These are phyloP conservation scores for Diophrys sp. DNA, from an alignment of 73 alveolate genomes.

Conservation along the genomic window DNA sequence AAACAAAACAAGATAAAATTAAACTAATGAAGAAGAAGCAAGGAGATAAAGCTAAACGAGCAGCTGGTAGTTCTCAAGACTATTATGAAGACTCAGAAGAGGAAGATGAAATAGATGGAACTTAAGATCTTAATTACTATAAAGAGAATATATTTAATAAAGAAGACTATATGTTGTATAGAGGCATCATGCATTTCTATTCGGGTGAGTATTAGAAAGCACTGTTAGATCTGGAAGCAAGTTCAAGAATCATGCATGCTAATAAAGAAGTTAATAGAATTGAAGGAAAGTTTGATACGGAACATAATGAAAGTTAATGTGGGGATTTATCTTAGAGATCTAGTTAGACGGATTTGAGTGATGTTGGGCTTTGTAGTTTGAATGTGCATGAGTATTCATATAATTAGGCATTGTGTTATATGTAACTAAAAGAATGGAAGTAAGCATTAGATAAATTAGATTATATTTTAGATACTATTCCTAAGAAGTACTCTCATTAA, in stretches of 20 bases:
- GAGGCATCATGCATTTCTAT: slow-evolving; percentile 58
- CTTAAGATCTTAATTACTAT: slow-evolving; percentile 46
- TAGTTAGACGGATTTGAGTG: too few relatives aligned
- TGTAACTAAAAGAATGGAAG: too few relatives aligned
- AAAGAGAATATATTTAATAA: too few relatives aligned
- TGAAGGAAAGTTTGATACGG: too few relatives aligned
- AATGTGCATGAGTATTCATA: slow-evolving; percentile 56
- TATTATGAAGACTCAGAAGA: too few relatives aligned
- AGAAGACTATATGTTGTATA: slow-evolving; percentile 54
- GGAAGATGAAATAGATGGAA: too few relatives aligned
- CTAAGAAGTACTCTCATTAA: slow-evolving; percentile 40
- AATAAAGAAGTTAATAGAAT: too few relatives aligned
- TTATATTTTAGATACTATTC: slow-evolving; percentile 47
- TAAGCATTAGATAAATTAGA: slow-evolving; percentile 46
- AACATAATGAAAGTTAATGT: too few relatives aligned
- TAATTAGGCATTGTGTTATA: too few relatives aligned
- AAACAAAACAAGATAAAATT: slow-evolving; percentile 51
- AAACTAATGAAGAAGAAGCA: slow-evolving; percentile 48
- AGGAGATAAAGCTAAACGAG: slow-evolving; percentile 16
- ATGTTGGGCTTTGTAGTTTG: slow-evolving; percentile 62
- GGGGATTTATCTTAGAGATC: too few relatives aligned
- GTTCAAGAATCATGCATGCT: too few relatives aligned
- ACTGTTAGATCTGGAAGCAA: slow-evolving; percentile 44
- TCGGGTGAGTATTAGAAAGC: slow-evolving; percentile 52
- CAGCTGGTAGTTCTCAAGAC: slow-evolving; percentile 40